These are phyloP conservation scores for Digitaria exilis DNA, from an alignment of 202 grass and related monocot genomes.

Conservation along the genomic window DNA sequence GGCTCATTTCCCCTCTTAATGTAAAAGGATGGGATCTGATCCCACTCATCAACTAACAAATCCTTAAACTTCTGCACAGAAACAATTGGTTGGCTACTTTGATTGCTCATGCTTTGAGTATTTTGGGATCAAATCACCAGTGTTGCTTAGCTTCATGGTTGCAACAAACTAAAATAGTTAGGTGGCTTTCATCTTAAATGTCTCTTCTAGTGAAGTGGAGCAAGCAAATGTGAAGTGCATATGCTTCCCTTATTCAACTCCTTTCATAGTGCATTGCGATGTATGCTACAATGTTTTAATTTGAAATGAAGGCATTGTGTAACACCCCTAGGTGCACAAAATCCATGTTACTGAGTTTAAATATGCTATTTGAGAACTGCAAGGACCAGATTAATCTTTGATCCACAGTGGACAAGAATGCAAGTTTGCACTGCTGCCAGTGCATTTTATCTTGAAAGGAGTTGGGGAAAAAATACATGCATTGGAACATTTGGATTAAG, in stretches of 20 bases:
- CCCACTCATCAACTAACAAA: neutral
- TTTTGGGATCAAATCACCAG: neutral
- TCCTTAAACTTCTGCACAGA: neutral
- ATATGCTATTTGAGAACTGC: conserved; percentile 3
- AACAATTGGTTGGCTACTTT: neutral
- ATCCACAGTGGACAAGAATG: neutral
- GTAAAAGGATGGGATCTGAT: neutral
- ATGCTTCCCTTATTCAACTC: neutral
- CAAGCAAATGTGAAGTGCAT: neutral
- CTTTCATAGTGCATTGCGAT: neutral
- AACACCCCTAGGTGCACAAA: neutral
- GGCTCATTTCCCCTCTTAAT: neutral
- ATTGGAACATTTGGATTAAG: neutral
- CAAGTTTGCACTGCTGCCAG: neutral
- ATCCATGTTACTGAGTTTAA: neutral
- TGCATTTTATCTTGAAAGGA: neutral
- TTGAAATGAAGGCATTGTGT: neutral
- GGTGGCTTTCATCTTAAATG: neutral
- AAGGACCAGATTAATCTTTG: neutral
- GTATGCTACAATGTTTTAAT: neutral
- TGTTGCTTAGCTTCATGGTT: conserved; percentile 15
- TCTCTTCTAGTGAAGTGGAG: neutral
- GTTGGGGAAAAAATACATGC: neutral
- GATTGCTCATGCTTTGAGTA: neutral
- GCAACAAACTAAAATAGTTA: neutral